These are phyloP conservation scores for Podaxis mareebaensis DNA, from an alignment of 768 basidiomycete genomes.

Conservation along the genomic window DNA sequence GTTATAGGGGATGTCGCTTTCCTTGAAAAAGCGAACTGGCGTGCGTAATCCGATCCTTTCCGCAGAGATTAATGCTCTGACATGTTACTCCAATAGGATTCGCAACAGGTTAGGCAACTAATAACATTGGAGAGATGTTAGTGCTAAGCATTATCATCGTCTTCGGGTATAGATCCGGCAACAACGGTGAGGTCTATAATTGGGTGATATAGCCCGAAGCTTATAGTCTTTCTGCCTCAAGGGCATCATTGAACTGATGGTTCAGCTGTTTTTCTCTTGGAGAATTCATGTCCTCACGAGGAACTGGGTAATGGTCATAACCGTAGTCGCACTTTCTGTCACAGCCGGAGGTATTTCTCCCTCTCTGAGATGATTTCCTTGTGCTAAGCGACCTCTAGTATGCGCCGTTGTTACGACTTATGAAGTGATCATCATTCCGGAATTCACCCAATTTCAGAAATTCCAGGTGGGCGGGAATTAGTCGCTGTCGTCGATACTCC, in stretches of 20 bases:
- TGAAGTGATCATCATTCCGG: constrained; percentile 24
- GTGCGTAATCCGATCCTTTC: constrained; percentile 1
- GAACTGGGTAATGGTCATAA: constrained; percentile 19
- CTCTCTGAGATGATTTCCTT: neutral
- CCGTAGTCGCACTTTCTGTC: constrained; percentile 21
- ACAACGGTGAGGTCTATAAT: constrained; percentile 35
- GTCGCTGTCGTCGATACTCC: neutral
- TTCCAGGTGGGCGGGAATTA: constrained; percentile 24
- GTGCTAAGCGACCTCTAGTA: constrained; percentile 18
- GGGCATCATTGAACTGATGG: constrained; percentile 45
- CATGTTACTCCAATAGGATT: constrained; percentile 6
- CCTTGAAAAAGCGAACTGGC: constrained; percentile 17
- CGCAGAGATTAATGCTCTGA: neutral
- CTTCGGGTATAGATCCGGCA: constrained; percentile 37
- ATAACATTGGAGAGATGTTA: too few relatives aligned
- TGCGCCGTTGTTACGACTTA: constrained; percentile 29
- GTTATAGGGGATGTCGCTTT: constrained; percentile 19
- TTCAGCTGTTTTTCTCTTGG: constrained; percentile 50
- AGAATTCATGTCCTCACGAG: constrained; percentile 29
- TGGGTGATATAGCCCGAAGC: neutral
- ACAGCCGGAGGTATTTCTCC: constrained; percentile 24
- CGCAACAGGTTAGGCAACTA: constrained; percentile 16
- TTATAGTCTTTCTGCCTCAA: constrained; percentile 16
- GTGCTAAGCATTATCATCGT: neutral
- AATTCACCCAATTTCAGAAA: constrained; percentile 28